Conservation (phyloP, 106 monocot genomes). For the Chionographis japonica region DNA sequence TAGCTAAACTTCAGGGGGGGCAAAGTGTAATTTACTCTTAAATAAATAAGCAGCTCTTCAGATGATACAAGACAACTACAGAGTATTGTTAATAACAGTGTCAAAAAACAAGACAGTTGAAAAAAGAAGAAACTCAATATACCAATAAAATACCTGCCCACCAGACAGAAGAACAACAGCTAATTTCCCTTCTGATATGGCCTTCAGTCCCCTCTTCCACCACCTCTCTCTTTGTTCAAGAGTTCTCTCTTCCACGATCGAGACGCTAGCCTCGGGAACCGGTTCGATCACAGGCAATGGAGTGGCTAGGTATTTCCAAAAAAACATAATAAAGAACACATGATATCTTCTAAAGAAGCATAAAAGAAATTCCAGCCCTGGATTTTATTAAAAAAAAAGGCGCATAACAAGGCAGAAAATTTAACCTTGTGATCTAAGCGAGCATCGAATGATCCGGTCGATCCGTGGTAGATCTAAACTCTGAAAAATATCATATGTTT, state of each 20-base stretch:
- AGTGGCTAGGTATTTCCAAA: conserved; percentile 31
- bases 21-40: too few species aligned
- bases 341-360: background rate
- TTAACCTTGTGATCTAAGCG: conserved; percentile 83
- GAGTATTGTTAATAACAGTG: too few species aligned
- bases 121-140: background rate
- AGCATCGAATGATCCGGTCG: conserved; percentile 86
- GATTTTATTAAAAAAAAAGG: background rate
- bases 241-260: conserved; percentile 69
- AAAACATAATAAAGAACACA: background rate
- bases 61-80: too few species aligned
- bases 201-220: conserved; percentile 97
- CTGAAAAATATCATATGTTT: conserved; percentile 21
- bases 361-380: background rate
- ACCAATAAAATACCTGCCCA: conserved; percentile 59
- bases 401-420: background rate
- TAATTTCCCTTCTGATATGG: conserved; percentile 91
- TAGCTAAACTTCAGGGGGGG: too few species aligned
- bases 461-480: conserved; percentile 81
- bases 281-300: conserved; percentile 61
- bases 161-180: conserved; percentile 94
- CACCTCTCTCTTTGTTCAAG: conserved; percentile 64
- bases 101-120: background rate
- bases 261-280: conserved; percentile 83
- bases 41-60: too few species aligned